Evolutionary conservation across 305 asterid species (phyloP).

Genomic region (Salvia sclarea): DNA sequence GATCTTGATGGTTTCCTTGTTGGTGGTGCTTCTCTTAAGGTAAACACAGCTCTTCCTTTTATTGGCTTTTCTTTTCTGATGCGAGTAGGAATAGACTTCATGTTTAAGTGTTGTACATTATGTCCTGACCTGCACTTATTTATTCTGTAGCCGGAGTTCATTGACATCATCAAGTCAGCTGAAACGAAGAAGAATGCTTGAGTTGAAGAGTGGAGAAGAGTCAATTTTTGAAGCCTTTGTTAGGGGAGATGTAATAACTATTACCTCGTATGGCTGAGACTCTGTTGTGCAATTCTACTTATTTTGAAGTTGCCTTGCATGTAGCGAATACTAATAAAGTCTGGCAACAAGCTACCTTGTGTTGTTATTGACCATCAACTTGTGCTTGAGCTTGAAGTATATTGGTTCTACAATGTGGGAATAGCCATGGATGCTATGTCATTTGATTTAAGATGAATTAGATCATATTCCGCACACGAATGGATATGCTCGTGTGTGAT

Average conservation of each 20-base stretch:
- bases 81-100: too few species aligned
- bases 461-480: too few species aligned
- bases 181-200: conserved; percentile 75
- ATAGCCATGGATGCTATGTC: too few species aligned
- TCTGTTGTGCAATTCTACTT: conserved; percentile 31
- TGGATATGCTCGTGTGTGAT: too few species aligned
- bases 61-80: neutral
- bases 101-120: neutral
- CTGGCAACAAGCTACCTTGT: conserved; percentile 17
- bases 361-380: neutral
- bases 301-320: conserved; percentile 27
- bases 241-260: conserved; percentile 38
- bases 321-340: conserved; percentile 36
- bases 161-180: conserved; percentile 91
- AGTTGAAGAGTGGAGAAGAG: conserved; percentile 24
- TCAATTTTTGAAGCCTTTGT: conserved; percentile 40
- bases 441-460: too few species aligned
- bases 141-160: conserved; percentile 71
- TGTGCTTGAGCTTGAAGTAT: neutral
- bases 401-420: too few species aligned
- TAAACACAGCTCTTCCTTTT: conserved; percentile 29
- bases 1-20: conserved; percentile 91
- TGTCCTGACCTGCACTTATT: neutral
- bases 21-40: conserved; percentile 96
- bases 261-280: conserved; percentile 32